phyloP scores from a whole-genome alignment of 2,329 filamentous ascomycete genomes.

The Diaporthe sp. region DNA sequence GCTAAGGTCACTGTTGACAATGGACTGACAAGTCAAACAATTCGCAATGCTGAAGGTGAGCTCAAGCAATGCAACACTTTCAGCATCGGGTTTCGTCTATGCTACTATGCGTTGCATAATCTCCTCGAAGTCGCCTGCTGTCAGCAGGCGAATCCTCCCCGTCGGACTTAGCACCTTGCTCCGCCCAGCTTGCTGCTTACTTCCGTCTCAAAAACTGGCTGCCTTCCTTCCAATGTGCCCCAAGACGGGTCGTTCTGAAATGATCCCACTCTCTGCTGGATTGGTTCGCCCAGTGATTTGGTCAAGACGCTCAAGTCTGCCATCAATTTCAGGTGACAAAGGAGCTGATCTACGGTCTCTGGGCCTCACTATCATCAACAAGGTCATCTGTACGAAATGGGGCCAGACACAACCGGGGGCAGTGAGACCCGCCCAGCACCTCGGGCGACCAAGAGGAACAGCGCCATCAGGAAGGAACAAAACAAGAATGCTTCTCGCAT shows the following conservation, averaged over 20 bases:
- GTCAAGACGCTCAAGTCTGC: not conserved
- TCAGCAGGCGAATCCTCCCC: not conserved
- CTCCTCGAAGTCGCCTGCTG: not conserved
- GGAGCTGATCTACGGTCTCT: not conserved
- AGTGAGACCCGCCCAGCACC: not conserved
- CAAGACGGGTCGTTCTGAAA: not conserved
- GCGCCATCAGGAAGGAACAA: conserved; percentile 46
- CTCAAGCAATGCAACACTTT: not conserved
- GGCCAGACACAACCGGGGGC: not conserved
- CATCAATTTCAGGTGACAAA: not conserved
- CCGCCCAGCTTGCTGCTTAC: not conserved
- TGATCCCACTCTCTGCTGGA: not conserved
- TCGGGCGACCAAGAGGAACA: conserved; percentile 39
- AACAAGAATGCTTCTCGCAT: conserved; percentile 47
- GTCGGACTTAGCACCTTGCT: conserved; percentile 13
- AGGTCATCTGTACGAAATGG: not conserved
- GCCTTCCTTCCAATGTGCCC: not conserved
- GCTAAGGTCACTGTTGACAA: not conserved
- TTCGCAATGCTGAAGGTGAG: not conserved
- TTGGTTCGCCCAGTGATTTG: not conserved
- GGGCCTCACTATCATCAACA: not conserved
- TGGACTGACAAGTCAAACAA: not conserved
- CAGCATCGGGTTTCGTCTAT: not conserved
- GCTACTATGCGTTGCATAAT: not conserved
- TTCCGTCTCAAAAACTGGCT: not conserved